Base-by-base conservation (phyloP, 2,329 filamentous ascomycete genomes). In the Colletotrichum scovillei region DNA sequence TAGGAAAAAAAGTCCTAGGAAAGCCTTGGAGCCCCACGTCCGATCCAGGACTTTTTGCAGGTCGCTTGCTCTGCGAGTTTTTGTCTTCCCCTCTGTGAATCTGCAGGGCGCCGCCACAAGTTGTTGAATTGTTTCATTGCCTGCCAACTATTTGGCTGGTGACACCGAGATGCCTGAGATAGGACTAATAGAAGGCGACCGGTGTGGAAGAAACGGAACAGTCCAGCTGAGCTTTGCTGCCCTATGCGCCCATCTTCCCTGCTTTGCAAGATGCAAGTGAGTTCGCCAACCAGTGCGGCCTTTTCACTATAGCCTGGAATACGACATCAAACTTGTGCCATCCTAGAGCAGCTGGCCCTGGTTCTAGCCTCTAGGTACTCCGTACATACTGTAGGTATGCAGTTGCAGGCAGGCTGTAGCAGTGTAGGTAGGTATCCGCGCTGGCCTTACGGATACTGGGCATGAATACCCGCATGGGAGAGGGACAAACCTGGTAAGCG, bases 11-110 rank as follows among this genome's bases (percentile, higher is more conserved):
- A 65, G 71, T 73, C 67, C 67, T 73, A 70, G 60, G 67, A 73
- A 65, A 67, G 70, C 67, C 67, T 73, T 66, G 55, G 67, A 70
- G 70, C 70, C 70, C 70, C 70, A 73, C 67, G 60, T 52, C 66
- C 22, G 58, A 35, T 55, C 49, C 55, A 70, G 67, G 67, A 70
- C 67, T 70, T 70, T 62, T 35, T 19, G 14, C 38, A 42, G 38
- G 38, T 9, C 62, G 28, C 19, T 52, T 5, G 46, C 30, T 22
- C 4, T 14, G 16, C 14, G 9, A 24, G 35, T 68, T 55, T 63
- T 49, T 14, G 5, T 19, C 32, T 53, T 24, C 32, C 32, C 30
- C 58, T 67, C 22, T 62, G n/a, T 52, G 28, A 52, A 22, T 49
- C 63, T 52, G 30, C 58, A 72, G 49, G 69, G 65, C 58, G 69